Base-by-base conservation (phyloP, 306 rosid species). In the Argentina anserina region DNA sequence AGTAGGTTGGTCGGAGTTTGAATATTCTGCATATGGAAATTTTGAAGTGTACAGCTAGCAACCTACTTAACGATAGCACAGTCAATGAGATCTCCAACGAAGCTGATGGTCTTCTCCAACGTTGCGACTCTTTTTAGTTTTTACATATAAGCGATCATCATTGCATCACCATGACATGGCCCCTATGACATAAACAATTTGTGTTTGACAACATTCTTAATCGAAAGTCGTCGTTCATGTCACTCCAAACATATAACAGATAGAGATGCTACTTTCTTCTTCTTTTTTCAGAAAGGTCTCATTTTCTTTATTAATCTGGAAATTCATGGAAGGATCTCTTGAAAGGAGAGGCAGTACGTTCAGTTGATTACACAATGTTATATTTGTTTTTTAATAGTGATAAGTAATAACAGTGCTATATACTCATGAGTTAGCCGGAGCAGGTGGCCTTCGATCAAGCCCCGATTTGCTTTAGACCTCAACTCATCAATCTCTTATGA, bases 141-240 rank as follows among this genome's bases (percentile, higher is more conserved):
- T 67, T 14, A 31, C 41, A 25, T 50, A 50, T 50, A n/a, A 20
- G 17, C 49, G 26, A 26, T 76, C 80, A 76, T 36, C 58, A 69
- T 37, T 34, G 45, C 80, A 36, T 76, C 70, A 69, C 65, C 52
- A 18, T 76, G 80, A 69, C 75, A 36, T 60, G 69, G 70, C 63
- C 69, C 62, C 3, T 20, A 8, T 52, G 14, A 25, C 25, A 10
- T 29, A 13, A 29, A 17, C 7, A 0, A 67, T 13, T 6, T 25
- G 7, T 23, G 6, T 6, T 76, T 46, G 64, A 46, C 52, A 20
- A 47, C 14, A 7, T 59, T 14, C 20, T 50, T 14, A 26, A 62
- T 26, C 43, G 67, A 10, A 13, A 12, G 11, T 13, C 36, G 43
- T 10, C 31, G 53, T 10, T 17, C 12, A 7, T 5, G 59, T 29